Evolutionary conservation across 2,329 filamentous ascomycete genomes (phyloP).

Genomic region (Diaporthe helianthi): DNA sequence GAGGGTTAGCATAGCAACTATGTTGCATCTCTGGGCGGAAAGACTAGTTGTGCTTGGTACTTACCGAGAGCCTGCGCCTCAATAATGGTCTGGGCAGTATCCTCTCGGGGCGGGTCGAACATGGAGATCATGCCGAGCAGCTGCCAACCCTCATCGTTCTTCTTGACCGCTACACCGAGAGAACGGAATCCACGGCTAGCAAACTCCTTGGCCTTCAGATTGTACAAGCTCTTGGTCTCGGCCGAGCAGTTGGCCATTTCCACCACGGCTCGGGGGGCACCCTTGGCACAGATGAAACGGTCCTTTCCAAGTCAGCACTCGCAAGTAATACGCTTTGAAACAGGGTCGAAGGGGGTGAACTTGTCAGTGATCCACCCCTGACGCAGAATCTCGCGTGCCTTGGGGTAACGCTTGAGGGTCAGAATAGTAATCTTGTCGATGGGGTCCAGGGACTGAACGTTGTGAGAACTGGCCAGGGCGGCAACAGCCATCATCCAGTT

Average conservation of each 20-base stretch:
- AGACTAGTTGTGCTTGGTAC: too few relatives aligned
- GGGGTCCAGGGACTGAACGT: conserved; percentile 78
- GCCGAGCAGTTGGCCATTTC: conserved; percentile 72
- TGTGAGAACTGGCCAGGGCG: conserved; percentile 78
- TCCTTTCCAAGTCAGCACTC: conserved; percentile 73
- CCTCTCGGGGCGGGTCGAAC: conserved; percentile 81
- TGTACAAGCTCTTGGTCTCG: conserved; percentile 71
- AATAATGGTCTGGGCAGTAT: conserved; percentile 79
- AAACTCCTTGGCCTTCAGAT: conserved; percentile 76
- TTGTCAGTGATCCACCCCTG: conserved; percentile 80
- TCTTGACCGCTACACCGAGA: conserved; percentile 72
- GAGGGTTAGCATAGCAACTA: background rate
- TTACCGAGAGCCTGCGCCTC: conserved; percentile 57
- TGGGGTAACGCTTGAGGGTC: conserved; percentile 78
- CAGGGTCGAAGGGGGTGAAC: conserved; percentile 80
- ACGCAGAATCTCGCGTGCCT: conserved; percentile 76
- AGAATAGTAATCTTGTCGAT: conserved; percentile 83
- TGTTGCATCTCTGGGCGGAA: fast-evolving
- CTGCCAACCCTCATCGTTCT: conserved; percentile 57
- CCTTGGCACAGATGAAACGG: conserved; percentile 77
- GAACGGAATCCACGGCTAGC: conserved; percentile 82
- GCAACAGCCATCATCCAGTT: conserved; percentile 88
- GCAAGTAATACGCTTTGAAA: conserved; percentile 80
- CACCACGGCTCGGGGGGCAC: conserved; percentile 78
- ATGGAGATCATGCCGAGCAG: conserved; percentile 79